Conservation (phyloP, 306 rosid genomes). For the Sophora flavescens region DNA sequence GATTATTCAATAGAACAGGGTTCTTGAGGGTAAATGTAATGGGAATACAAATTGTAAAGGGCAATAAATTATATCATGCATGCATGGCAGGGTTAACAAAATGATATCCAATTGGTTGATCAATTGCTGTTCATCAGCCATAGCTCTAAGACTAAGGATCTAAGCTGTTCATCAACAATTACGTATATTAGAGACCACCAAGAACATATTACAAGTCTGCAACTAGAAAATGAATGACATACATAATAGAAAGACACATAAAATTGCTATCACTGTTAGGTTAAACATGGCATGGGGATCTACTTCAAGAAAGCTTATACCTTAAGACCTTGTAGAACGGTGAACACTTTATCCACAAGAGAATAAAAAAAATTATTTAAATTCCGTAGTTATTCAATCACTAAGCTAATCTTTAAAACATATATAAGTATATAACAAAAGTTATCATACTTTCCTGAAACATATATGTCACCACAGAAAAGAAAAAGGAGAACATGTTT, state of each 20-base stretch:
- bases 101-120: slow-evolving; percentile 44
- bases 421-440: background rate
- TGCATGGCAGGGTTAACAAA: background rate
- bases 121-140: too few relatives aligned
- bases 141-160: slow-evolving; percentile 30
- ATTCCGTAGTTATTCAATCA: background rate
- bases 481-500: background rate
- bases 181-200: too few relatives aligned
- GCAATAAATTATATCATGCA: background rate
- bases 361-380: too few relatives aligned
- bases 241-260: slow-evolving; percentile 37
- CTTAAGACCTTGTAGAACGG: background rate
- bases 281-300: slow-evolving; percentile 13
- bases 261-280: background rate
- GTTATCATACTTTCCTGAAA: background rate
- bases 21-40: background rate
- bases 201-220: slow-evolving; percentile 15
- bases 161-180: too few relatives aligned
- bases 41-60: background rate
- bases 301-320: background rate
- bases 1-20: background rate
- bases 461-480: slow-evolving; percentile 18
- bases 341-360: background rate
- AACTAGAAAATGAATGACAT: slow-evolving; percentile 1
- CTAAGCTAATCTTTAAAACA: slow-evolving; percentile 5